Evolutionary conservation across 345 rosid genomes (phyloP).

Genomic region (Eucalyptus cloeziana): DNA sequence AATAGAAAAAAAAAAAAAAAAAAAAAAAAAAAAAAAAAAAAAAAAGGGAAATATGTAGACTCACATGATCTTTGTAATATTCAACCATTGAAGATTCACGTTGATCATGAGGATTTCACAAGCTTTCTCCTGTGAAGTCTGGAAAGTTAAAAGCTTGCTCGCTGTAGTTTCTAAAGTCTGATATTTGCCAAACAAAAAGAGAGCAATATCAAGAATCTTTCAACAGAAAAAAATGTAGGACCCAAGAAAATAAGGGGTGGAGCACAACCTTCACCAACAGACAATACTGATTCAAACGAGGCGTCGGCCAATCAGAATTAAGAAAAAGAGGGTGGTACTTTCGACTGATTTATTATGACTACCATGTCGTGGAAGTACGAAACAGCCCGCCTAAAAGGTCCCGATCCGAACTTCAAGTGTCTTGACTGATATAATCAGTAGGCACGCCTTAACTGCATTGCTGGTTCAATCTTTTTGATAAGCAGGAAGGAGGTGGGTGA

Average conservation of each 20-base stretch:
- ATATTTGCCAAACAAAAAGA: neutral
- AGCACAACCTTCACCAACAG: neutral
- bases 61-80: neutral
- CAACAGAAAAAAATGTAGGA: neutral
- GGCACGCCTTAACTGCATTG: neutral
- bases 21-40: neutral
- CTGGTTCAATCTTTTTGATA: neutral
- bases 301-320: neutral
- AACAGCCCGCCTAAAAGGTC: neutral
- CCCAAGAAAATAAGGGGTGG: neutral
- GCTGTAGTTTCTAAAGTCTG: neutral
- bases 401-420: neutral
- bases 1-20: neutral
- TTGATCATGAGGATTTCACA: neutral
- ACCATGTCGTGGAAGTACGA: neutral
- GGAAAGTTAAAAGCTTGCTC: neutral
- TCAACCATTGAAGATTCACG: neutral
- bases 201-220: neutral
- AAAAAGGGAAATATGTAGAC: neutral
- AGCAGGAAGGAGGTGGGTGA: slow-evolving; percentile 38
- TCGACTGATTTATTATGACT: neutral
- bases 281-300: neutral
- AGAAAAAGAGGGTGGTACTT: neutral
- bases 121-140: neutral
- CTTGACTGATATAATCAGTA: neutral